Base-by-base conservation (phyloP, 768 basidiomycete species). In the Phylloporus sp. region DNA sequence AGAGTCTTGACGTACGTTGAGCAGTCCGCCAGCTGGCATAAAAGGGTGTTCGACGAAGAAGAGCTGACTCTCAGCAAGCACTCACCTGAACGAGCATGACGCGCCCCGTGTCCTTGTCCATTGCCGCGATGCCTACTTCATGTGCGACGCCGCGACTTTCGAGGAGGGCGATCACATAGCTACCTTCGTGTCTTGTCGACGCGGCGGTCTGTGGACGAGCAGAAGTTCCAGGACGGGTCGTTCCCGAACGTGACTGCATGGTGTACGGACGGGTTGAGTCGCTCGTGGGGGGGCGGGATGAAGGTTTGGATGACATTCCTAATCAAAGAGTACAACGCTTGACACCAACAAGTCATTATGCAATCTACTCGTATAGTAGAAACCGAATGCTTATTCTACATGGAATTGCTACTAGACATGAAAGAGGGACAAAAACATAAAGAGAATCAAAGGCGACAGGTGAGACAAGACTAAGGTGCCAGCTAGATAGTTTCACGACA, bases 1-100 rank as follows among this genome's bases (percentile, higher is more conserved):
- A 93, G 68, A 0, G 90, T 89, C 67, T 93, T 93, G 53, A 91
- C 85, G 56, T 92, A 95, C 13, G 92, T 93, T 50, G 89, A 84
- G 52, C 86, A 86, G 63, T 97, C 94, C 31, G 86, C 82, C 27
- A 92, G 76, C 90, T 95, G 52, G 16, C 29, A 38, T 13, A 9
- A 20, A 4, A 40, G 9, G 20, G 32, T 12, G 11, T 13, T 56
- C 43, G 46, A 45, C 32, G 20, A 50, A 11, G 22, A 47, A 41
- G 20, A 34, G n/a, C n/a, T 49, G 51, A 41, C 27, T 32, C 34
- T 22, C 34, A 9, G 48, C 20, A 34, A 36, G 23, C 43, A 10
- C 60, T n/a, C 43, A 86, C 91, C 78, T 95, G 92, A 16, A 91
- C 82, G 15, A 95, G 72, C 65, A 82, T 76, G 18, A 87, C 86